Base-by-base conservation (phyloP, 1,284 basidiomycete species). In the Puccinia triticina region DNA sequence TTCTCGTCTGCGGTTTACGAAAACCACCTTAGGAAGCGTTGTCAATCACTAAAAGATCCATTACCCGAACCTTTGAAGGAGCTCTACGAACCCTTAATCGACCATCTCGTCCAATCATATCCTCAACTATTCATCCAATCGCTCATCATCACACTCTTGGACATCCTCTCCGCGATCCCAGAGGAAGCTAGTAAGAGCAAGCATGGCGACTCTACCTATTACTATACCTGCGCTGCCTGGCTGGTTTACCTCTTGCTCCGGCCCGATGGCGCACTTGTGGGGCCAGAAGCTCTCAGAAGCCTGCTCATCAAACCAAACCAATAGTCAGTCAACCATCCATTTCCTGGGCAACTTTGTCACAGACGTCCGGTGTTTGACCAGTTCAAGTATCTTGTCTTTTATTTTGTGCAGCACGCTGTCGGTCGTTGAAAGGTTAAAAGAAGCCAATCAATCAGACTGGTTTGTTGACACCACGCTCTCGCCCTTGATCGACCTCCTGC, bases 181-280 rank as follows among this genome's bases (percentile, higher is more conserved):
- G 61, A 79, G 40, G 32, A 50, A 32, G 29, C 26, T 1, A n/a
- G n/a, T 40, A 26, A 55, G 21, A 26, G 18, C 53, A 26, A 23
- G 26, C 55, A n/a, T 23, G 23, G n/a, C 8, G 77, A 79, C 10
- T 50, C 43, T 1, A 55, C 64, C 8, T 59, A 79, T 26, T 57
- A 79, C 61, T 37, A 66, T 21, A 79, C 64, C 40, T 79, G 66
- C 40, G 53, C 64, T 55, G 46, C 40, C 26, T 79, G 77, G 77
- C 48, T 79, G 5, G 66, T 79, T 14, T 48, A 71, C n/a, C 61
- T 79, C 57, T 43, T 79, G 26, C 32, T 50, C n/a, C 61, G 48
- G 16, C 8, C 61, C 1, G 61, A 64, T 37, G 43, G 61, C 7
- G 40, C 26, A 34, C 11, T 48, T 37, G 26, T 77, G 43, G 76